These are phyloP conservation scores for Viola odorata DNA, from an alignment of 345 rosid genomes.

Conservation along the genomic window DNA sequence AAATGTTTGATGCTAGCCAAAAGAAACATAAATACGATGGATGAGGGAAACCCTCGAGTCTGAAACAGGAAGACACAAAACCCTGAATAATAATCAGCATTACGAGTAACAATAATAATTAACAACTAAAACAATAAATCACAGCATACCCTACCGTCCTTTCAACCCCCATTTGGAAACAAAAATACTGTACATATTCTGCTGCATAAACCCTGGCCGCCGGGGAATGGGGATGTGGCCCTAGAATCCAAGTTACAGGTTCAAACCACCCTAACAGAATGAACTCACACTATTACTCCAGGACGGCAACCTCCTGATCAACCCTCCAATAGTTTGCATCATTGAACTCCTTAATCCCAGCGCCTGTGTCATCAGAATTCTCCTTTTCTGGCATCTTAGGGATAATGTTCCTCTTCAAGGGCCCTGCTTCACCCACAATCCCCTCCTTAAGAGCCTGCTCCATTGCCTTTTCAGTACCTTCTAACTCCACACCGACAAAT, in stretches of 20 bases:
- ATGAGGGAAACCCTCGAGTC: constrained; percentile 12
- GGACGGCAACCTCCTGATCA: constrained; percentile 79
- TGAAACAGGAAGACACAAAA: constrained; percentile 19
- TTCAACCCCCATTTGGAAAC: constrained; percentile 29
- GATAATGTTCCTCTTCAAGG: constrained; percentile 52
- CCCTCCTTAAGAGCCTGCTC: constrained; percentile 90
- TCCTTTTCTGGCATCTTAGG: constrained; percentile 53
- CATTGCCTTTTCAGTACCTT: constrained; percentile 95
- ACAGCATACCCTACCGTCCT: constrained; percentile 33
- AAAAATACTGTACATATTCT: constrained; percentile 48
- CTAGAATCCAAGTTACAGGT: constrained; percentile 15
- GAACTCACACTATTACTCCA: constrained; percentile 41
- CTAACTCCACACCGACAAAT: constrained; percentile 82
- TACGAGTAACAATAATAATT: constrained; percentile 11
- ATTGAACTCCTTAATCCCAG: constrained; percentile 73
- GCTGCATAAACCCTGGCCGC: constrained; percentile 18
- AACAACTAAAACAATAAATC: constrained; percentile 19
- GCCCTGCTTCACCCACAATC: constrained; percentile 93
- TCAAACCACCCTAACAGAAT: constrained; percentile 7
- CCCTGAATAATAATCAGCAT: constrained; percentile 31
- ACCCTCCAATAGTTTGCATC: constrained; percentile 94
- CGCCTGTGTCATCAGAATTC: constrained; percentile 41
- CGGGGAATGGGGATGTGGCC: constrained; percentile 17
- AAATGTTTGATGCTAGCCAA: neutral
- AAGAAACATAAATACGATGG: constrained; percentile 12